These are phyloP conservation scores for Clarireedia homoeocarpa DNA, from an alignment of 2,329 filamentous ascomycete genomes.

Conservation along the genomic window DNA sequence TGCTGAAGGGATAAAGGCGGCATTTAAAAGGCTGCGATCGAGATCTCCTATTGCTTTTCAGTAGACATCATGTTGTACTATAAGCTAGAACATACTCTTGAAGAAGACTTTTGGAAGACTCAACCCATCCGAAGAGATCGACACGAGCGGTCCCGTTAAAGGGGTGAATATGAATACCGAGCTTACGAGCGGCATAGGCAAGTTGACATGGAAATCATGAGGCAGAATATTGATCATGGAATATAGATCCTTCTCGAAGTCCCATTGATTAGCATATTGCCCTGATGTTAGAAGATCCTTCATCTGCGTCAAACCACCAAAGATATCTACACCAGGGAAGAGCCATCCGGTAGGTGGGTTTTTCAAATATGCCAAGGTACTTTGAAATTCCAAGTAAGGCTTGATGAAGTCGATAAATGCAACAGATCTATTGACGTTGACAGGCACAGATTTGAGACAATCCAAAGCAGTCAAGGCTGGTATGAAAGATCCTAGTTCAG, in stretches of 20 bases:
- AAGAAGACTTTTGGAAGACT: constrained; percentile 49
- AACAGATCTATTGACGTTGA: constrained; percentile 16
- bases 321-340: constrained; percentile 32
- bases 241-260: constrained; percentile 45
- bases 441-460: constrained; percentile 22
- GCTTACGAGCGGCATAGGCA: constrained; percentile 43
- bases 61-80: neutral
- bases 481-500: neutral
- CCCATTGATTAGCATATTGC: constrained; percentile 36
- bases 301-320: constrained; percentile 34
- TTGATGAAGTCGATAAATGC: constrained; percentile 18
- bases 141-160: constrained; percentile 38
- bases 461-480: constrained; percentile 14
- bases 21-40: constrained; percentile 1
- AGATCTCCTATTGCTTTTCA: constrained; percentile 13
- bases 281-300: constrained; percentile 12
- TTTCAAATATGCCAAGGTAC: constrained; percentile 32
- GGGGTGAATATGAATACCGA: constrained; percentile 26
- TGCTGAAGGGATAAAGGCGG: constrained; percentile 36
- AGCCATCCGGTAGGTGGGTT: constrained; percentile 43
- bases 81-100: constrained; percentile 29
- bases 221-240: constrained; percentile 43
- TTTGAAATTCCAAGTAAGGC: constrained; percentile 24
- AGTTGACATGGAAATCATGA: constrained; percentile 58
- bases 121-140: constrained; percentile 50